Percentiles rank a stretch among this genome's conserved stretches.
These are phyloP conservation scores for Henningerozyma blattae DNA, from an alignment of 805 yeast genomes.

Conservation along the genomic window DNA sequence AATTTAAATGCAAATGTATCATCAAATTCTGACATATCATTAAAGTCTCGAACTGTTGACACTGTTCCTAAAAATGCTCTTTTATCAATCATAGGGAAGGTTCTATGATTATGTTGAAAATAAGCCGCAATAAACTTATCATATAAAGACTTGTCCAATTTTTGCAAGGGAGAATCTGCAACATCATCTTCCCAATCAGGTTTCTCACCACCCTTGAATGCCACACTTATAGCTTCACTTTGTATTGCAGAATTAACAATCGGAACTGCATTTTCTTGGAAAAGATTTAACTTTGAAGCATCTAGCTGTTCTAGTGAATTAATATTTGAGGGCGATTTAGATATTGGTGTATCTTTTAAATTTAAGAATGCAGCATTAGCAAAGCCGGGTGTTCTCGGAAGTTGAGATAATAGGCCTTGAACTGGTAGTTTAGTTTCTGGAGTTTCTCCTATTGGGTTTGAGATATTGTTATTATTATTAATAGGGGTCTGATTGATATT, in stretches of 20 bases:
- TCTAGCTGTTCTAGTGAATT: not conserved
- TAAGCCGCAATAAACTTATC: conserved; percentile 31
- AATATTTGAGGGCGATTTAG: not conserved
- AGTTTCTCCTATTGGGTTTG: no score
- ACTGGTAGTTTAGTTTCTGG: not conserved
- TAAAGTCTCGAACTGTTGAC: conserved; percentile 18
- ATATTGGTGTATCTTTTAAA: no score
- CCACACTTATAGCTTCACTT: conserved; percentile 28
- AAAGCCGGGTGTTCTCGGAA: not conserved
- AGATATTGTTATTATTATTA: no score
- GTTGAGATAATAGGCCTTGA: not conserved
- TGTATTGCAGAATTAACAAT: conserved; percentile 20
- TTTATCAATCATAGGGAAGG: conserved; percentile 34
- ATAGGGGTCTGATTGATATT: no score
- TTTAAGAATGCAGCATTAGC: no score
- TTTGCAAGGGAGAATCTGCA: conserved; percentile 14
- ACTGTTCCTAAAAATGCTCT: conserved; percentile 26
- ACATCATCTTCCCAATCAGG: conserved; percentile 13
- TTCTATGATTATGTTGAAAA: conserved; percentile 33
- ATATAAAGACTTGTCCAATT: conserved; percentile 24
- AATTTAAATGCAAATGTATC: conserved; percentile 30
- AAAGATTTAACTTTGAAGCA: not conserved
- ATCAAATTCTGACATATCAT: conserved; percentile 13
- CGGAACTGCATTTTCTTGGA: conserved; percentile 15
- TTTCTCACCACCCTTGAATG: conserved; percentile 21